These are phyloP conservation scores for Astrothelium macrocarpum DNA, from an alignment of 495 filamentous ascomycete species.

Conservation along the genomic window DNA sequence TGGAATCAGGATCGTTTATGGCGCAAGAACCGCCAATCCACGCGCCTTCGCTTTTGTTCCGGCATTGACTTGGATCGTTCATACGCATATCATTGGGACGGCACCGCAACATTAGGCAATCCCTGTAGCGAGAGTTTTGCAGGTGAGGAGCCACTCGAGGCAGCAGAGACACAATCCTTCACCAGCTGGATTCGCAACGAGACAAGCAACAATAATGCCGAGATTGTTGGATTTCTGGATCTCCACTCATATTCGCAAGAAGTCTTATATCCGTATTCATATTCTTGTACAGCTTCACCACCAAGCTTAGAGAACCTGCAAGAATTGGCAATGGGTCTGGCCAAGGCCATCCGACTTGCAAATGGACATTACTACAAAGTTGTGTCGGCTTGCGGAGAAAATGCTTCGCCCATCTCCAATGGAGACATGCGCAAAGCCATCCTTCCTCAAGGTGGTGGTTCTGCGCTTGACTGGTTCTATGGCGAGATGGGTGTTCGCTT, in stretches of 20 bases:
- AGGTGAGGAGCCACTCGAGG: conserved; percentile 75
- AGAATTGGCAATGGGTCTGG: conserved; percentile 80
- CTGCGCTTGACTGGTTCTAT: conserved; percentile 93
- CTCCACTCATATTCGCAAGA: conserved; percentile 95
- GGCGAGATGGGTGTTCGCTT: conserved; percentile 73
- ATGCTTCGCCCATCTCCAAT: conserved; percentile 34
- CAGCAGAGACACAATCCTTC: conserved; percentile 62
- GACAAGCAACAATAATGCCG: conserved; percentile 56
- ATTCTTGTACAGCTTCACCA: conserved; percentile 64
- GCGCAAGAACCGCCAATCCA: conserved; percentile 89
- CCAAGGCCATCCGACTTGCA: conserved; percentile 73
- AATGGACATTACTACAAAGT: conserved; percentile 70
- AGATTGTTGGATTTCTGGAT: conserved; percentile 77
- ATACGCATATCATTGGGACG: conserved; percentile 79
- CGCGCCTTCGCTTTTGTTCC: conserved; percentile 69
- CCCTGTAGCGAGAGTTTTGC: conserved; percentile 91
- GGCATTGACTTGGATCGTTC: conserved; percentile 84
- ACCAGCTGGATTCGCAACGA: conserved; percentile 82
- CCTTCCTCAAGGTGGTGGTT: conserved; percentile 62
- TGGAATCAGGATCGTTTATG: conserved; percentile 89
- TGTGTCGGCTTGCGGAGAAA: conserved; percentile 80
- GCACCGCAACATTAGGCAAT: conserved; percentile 52
- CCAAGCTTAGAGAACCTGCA: conserved; percentile 85
- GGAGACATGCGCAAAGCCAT: conserved; percentile 15
- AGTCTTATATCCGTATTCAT: conserved; percentile 86